Base-by-base conservation (phyloP, 164 flowering plant species). In the Euptelea pleiosperma region DNA sequence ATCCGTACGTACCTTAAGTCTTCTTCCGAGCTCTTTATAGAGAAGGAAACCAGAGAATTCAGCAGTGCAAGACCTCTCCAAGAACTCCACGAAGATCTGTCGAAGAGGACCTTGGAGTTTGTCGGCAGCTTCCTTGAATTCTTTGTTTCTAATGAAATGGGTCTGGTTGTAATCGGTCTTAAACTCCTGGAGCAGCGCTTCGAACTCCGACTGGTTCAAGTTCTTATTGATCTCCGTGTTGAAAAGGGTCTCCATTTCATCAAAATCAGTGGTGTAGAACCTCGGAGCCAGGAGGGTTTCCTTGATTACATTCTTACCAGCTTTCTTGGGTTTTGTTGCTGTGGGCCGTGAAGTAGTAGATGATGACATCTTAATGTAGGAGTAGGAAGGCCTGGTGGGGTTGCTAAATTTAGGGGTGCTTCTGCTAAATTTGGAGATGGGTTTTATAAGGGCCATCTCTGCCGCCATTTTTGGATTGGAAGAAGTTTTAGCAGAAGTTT, bases 51-150 rank as follows among this genome's bases (percentile, higher is more conserved):
- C 98, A 46, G 98, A 93, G 76, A 93, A 93, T 71, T 89, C 97
- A 58, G 98, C 98, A 68, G 97, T 93, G 71, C 98, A 93, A 40
- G 97, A 89, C 82, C 98, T 77, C 80, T 93, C 97, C 72, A 93
- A 57, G 73, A 93, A 93, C 84, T 93, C 98, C 5, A 93, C 97
- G 48, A 93, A 93, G 67, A 93, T 93, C 55, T 86, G 85, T 16
- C 98, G 68, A 4, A 93, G 67, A 1, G 97, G 94, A 0, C 94
- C 98, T 55, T 93, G 79, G 7, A 93, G 31, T 36, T 93, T 79
- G 44, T 93, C 97, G 42, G 97, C 98, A 54, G 97, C 97, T 39
- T 89, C 97, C 73, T 89, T 93, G 74, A 93, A 93, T 69, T 89
- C 98, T 71, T 87, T 89, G 84, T 79, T 89, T 79, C 98, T 71